Evolutionary conservation across 208 protist species (phyloP).

Genomic region (Leishmania martiniquensis): DNA sequence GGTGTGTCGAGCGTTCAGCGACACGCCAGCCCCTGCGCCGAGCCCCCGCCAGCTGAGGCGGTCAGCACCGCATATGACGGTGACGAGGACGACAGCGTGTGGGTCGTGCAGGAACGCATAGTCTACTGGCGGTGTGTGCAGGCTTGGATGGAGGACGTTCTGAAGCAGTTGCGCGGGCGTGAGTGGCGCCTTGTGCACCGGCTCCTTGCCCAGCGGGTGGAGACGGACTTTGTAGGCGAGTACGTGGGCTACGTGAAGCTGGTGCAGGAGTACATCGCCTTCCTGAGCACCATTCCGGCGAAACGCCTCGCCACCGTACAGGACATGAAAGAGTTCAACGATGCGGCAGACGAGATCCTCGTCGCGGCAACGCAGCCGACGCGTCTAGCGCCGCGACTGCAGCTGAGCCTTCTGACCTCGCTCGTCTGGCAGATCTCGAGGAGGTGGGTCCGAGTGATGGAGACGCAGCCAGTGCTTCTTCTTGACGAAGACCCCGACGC

Average conservation of each 20-base stretch:
- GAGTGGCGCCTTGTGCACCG: slow-evolving; percentile 86
- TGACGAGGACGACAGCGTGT: slow-evolving; percentile 22
- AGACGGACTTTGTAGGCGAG: slow-evolving; percentile 75
- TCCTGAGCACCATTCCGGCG: slow-evolving; percentile 67
- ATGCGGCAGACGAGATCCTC: slow-evolving; percentile 48
- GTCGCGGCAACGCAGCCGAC: slow-evolving; percentile 41
- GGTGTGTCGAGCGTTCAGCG: background rate
- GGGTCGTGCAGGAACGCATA: slow-evolving; percentile 58
- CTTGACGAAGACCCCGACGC: slow-evolving; percentile 31
- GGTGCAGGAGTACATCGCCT: slow-evolving; percentile 68
- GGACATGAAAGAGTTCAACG: slow-evolving; percentile 27
- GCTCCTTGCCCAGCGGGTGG: slow-evolving; percentile 68
- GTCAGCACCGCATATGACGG: slow-evolving; percentile 5
- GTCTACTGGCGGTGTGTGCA: slow-evolving; percentile 74
- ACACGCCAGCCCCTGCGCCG: background rate
- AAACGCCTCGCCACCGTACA: slow-evolving; percentile 42
- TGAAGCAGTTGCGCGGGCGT: slow-evolving; percentile 69
- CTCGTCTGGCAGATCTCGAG: slow-evolving; percentile 50
- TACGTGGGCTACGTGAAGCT: slow-evolving; percentile 60
- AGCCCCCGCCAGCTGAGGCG: background rate
- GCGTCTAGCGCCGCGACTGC: slow-evolving; percentile 48
- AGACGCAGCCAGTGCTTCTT: slow-evolving; percentile 41
- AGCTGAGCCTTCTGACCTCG: slow-evolving; percentile 54
- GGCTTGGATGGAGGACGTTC: slow-evolving; percentile 75
- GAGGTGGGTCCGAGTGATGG: slow-evolving; percentile 53